These are phyloP conservation scores for Aspergillus wentii DNA, from an alignment of 495 filamentous ascomycete genomes.

Conservation along the genomic window DNA sequence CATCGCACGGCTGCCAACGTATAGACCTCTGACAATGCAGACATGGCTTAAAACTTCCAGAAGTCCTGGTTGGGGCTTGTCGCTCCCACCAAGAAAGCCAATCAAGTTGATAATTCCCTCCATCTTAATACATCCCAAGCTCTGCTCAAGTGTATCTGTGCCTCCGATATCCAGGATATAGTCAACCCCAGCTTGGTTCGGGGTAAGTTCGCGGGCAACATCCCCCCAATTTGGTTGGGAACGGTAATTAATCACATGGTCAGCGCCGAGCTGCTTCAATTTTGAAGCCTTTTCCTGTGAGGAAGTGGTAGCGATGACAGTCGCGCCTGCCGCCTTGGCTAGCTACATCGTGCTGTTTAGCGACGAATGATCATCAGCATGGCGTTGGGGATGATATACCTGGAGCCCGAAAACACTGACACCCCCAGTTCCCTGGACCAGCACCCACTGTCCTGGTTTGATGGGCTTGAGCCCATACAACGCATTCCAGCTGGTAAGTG, in stretches of 20 bases:
- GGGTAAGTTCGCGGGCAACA: constrained; percentile 55
- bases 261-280: constrained; percentile 47
- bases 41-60: too few species aligned
- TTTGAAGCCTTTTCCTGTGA: constrained; percentile 53
- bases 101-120: too few species aligned
- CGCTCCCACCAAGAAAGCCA: too few species aligned
- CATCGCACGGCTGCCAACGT: too few species aligned
- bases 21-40: too few species aligned
- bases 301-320: constrained; percentile 68
- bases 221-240: constrained; percentile 58
- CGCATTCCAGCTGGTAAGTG: constrained; percentile 29
- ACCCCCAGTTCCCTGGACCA: constrained; percentile 65
- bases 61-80: too few species aligned
- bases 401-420: constrained; percentile 63
- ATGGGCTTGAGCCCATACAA: constrained; percentile 57
- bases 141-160: too few species aligned
- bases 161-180: too few species aligned
- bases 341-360: constrained; percentile 36
- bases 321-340: constrained; percentile 65
- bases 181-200: too few species aligned
- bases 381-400: constrained; percentile 1
- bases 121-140: too few species aligned
- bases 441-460: constrained; percentile 29
- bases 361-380: not conserved
- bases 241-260: constrained; percentile 57